phyloP scores from a whole-genome alignment of 2,329 filamentous ascomycete species.

The Fusarium siculi region DNA sequence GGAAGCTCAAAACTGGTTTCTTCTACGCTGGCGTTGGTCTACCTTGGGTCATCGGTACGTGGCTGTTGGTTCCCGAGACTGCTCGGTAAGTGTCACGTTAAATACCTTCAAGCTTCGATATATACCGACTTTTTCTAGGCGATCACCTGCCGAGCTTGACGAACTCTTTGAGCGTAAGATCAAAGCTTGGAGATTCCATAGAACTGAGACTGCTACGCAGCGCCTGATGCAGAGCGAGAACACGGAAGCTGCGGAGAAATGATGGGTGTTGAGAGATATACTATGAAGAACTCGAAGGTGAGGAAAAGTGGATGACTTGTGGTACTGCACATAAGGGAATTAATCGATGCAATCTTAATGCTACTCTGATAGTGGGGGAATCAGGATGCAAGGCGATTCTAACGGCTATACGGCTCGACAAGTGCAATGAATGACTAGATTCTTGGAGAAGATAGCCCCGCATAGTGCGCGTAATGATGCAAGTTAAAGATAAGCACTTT shows the following conservation, averaged over 20 bases:
- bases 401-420: neutral
- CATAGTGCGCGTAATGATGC: neutral
- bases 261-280: neutral
- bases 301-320: neutral
- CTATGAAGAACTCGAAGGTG: too few species aligned
- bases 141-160: conserved; percentile 47
- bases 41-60: conserved; percentile 29
- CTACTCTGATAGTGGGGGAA: too few species aligned
- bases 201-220: neutral
- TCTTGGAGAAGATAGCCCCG: neutral
- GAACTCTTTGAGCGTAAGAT: conserved; percentile 42
- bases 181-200: conserved; percentile 30
- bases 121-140: conserved; percentile 18
- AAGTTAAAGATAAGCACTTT: neutral
- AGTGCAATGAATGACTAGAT: neutral
- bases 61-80: conserved; percentile 46
- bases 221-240: neutral
- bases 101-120: too few species aligned
- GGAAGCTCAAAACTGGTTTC: conserved; percentile 48
- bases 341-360: too few species aligned
- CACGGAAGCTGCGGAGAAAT: neutral
- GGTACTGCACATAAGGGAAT: neutral
- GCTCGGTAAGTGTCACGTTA: conserved; percentile 6
- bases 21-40: conserved; percentile 45
- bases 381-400: too few species aligned